Conservation (phyloP, 371 early-diverging fungal genomes). For the Mortierella sp. region DNA sequence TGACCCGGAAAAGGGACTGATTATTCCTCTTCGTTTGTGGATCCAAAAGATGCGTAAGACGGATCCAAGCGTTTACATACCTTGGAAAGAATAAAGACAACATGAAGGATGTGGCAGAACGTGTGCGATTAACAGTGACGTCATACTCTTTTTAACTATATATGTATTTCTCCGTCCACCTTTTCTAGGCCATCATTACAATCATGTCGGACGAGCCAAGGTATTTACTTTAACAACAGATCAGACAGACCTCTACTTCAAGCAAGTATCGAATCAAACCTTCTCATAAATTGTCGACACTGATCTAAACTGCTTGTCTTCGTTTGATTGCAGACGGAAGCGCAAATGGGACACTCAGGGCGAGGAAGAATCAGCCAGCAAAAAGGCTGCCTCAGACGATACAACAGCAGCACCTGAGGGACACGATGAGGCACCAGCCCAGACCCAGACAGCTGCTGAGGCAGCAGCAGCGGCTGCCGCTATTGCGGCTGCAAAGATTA, state of each 20-base stretch:
- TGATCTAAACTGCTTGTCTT: background rate
- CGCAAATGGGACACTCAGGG: constrained; percentile 60
- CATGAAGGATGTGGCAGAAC: too few relatives aligned
- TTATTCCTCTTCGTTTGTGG: background rate
- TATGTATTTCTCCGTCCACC: constrained; percentile 2
- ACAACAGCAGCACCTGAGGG: constrained; percentile 7
- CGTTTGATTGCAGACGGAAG: constrained; percentile 42
- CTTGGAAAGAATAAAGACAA: too few relatives aligned
- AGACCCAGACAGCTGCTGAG: constrained; percentile 17
- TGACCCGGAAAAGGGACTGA: constrained; percentile 3
- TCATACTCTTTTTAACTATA: too few relatives aligned
- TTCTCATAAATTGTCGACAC: background rate
- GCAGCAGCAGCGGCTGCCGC: constrained; percentile 52
- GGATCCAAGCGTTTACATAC: too few relatives aligned
- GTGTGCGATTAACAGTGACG: too few relatives aligned
- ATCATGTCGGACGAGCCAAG: constrained; percentile 50
- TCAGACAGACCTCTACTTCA: background rate
- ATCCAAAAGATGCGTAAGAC: constrained; percentile 4
- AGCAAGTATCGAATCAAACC: background rate
- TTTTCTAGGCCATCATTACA: background rate
- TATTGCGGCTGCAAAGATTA: constrained; percentile 67
- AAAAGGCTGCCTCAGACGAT: constrained; percentile 16
- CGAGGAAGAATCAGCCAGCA: constrained; percentile 33
- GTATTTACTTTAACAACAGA: constrained; percentile 1
- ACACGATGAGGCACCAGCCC: constrained; percentile 9